Evolutionary conservation across 148 eudicot species (phyloP).

Genomic region (Cornus kousa): DNA sequence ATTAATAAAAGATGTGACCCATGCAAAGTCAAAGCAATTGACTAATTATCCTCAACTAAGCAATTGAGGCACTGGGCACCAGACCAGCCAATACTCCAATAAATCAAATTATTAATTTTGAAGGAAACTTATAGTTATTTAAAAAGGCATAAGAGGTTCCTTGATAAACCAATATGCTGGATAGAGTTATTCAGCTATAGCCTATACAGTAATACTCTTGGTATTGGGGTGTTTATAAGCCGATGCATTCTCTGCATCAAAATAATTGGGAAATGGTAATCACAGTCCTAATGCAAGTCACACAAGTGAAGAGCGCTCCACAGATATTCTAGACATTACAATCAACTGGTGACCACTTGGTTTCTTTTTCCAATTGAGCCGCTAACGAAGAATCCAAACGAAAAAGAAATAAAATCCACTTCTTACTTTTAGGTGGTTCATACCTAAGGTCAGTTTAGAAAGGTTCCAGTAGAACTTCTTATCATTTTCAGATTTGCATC

Average conservation of each 20-base stretch:
- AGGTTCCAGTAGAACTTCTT: background rate
- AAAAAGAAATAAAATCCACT: background rate
- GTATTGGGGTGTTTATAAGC: background rate
- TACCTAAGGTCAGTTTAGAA: too few species aligned
- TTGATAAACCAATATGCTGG: background rate
- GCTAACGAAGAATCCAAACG: too few species aligned
- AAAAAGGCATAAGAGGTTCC: background rate
- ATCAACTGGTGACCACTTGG: background rate
- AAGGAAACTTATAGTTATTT: background rate
- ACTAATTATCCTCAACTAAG: background rate
- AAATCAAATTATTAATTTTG: background rate
- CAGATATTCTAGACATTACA: background rate
- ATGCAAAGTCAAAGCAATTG: background rate
- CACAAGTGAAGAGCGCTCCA: too few species aligned
- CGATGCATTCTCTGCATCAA: background rate
- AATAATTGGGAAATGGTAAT: too few species aligned
- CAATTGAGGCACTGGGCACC: background rate
- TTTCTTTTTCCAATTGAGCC: background rate
- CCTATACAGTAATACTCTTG: too few species aligned
- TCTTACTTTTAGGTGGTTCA: background rate
- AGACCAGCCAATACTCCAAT: background rate
- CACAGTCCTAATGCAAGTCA: too few species aligned
- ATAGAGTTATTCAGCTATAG: too few species aligned
- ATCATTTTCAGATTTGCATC: background rate
- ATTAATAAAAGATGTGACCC: background rate